Percentiles rank a stretch among this genome's conserved stretches.
These are phyloP conservation scores for Coniochaeta pulveracea DNA, from an alignment of 2,329 filamentous ascomycete genomes.

Conservation along the genomic window DNA sequence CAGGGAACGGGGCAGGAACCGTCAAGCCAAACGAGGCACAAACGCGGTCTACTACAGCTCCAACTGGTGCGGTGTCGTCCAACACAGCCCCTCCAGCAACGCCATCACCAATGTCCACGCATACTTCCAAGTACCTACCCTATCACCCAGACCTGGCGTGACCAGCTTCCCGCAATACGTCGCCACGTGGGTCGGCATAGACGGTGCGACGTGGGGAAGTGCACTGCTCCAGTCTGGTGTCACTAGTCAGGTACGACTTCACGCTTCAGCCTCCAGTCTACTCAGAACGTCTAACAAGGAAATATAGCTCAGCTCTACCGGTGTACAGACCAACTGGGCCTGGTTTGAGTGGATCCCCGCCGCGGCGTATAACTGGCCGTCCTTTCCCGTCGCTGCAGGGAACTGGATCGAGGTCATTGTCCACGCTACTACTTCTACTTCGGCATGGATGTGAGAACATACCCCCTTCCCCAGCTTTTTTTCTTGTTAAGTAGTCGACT, in stretches of 20 bases:
- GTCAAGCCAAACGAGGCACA: slow-evolving; percentile 5
- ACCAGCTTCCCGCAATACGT: slow-evolving; percentile 12
- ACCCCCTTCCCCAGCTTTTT: neutral
- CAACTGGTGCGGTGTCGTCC: slow-evolving; percentile 17
- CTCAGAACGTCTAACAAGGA: too few species aligned
- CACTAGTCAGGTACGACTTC: slow-evolving; percentile 12
- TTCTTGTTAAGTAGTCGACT: too few species aligned
- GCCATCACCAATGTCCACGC: slow-evolving; percentile 12
- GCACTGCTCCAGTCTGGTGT: slow-evolving; percentile 14
- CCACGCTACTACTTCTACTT: slow-evolving; percentile 11
- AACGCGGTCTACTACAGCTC: slow-evolving; percentile 9
- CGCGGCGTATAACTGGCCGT: slow-evolving; percentile 2
- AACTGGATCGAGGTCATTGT: slow-evolving; percentile 15
- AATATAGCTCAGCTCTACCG: slow-evolving; percentile 2
- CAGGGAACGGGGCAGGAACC: neutral
- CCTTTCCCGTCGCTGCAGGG: slow-evolving; percentile 9
- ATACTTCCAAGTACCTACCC: slow-evolving; percentile 12
- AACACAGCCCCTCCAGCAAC: slow-evolving; percentile 9
- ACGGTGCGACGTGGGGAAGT: slow-evolving; percentile 10
- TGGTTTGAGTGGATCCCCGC: slow-evolving; percentile 5
- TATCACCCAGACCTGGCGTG: slow-evolving; percentile 9
- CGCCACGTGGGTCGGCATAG: slow-evolving; percentile 15
- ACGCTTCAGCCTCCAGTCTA: neutral
- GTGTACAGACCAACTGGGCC: slow-evolving; percentile 5
- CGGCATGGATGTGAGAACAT: slow-evolving; percentile 10